Conservation (phyloP, 2,329 filamentous ascomycete species). For the Aspergillus brunneoviolaceus region DNA sequence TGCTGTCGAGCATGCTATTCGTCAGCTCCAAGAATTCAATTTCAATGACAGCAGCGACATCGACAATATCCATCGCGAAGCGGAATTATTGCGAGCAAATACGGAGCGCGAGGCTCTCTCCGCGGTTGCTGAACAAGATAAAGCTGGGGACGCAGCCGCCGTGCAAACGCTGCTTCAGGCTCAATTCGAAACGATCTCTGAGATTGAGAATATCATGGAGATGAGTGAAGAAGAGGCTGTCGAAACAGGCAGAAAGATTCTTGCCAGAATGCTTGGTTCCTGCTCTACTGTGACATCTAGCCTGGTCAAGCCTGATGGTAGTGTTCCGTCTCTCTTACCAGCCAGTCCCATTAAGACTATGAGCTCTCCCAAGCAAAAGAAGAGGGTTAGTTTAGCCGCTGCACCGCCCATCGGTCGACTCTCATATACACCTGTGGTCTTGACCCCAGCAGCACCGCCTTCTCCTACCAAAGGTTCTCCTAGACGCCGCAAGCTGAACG, state of each 20-base stretch:
- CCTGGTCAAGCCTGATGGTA: slow-evolving; percentile 86
- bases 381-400: slow-evolving; percentile 48
- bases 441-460: slow-evolving; percentile 38
- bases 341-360: slow-evolving; percentile 67
- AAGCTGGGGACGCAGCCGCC: slow-evolving; percentile 70
- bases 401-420: slow-evolving; percentile 26
- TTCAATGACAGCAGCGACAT: slow-evolving; percentile 66
- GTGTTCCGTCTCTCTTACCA: slow-evolving; percentile 53
- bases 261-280: slow-evolving; percentile 73
- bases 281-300: slow-evolving; percentile 75
- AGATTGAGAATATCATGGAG: slow-evolving; percentile 74
- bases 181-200: slow-evolving; percentile 87
- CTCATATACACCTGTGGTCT: slow-evolving; percentile 28
- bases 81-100: slow-evolving; percentile 78
- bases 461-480: slow-evolving; percentile 77
- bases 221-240: slow-evolving; percentile 85
- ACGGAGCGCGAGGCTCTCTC: slow-evolving; percentile 77
- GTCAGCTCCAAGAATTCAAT: slow-evolving; percentile 72
- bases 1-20: slow-evolving; percentile 79
- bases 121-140: slow-evolving; percentile 81
- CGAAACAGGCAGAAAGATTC: slow-evolving; percentile 71
- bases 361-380: slow-evolving; percentile 70
- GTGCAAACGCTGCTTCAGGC: slow-evolving; percentile 82
- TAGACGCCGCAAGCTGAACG: slow-evolving; percentile 67
- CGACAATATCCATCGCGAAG: slow-evolving; percentile 73